phyloP scores from a whole-genome alignment of 441 rosid species.

The Eruca vesicaria region DNA sequence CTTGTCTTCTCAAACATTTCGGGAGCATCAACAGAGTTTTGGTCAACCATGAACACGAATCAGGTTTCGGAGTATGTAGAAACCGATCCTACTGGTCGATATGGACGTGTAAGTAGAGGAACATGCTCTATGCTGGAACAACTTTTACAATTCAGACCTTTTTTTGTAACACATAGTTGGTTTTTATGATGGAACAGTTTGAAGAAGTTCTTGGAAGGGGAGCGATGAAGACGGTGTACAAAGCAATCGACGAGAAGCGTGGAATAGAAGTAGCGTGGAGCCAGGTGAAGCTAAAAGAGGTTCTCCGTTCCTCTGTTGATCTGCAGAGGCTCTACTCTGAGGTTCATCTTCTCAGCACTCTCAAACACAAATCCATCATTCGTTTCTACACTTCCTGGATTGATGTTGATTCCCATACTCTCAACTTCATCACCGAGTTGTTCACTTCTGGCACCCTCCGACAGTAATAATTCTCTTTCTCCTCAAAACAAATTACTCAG shows the following conservation, averaged over 20 bases:
- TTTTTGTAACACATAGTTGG: slow-evolving; percentile 12
- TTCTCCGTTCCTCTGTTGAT: slow-evolving; percentile 62
- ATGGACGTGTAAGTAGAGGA: slow-evolving; percentile 68
- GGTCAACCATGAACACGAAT: slow-evolving; percentile 40
- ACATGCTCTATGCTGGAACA: background rate
- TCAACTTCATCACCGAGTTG: slow-evolving; percentile 75
- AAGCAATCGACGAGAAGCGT: slow-evolving; percentile 57
- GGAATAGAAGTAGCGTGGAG: slow-evolving; percentile 85
- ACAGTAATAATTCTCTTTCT: slow-evolving; percentile 42
- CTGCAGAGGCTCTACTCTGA: slow-evolving; percentile 70
- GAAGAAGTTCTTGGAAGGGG: slow-evolving; percentile 65
- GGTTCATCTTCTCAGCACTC: slow-evolving; percentile 71
- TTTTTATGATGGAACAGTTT: slow-evolving; percentile 38
- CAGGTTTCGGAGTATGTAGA: slow-evolving; percentile 50
- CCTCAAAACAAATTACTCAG: slow-evolving; percentile 9
- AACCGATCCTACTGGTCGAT: slow-evolving; percentile 77
- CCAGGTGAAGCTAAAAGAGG: slow-evolving; percentile 57
- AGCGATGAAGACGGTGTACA: slow-evolving; percentile 70
- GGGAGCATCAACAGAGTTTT: slow-evolving; percentile 27
- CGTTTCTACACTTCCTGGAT: slow-evolving; percentile 69
- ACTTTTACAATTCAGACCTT: background rate
- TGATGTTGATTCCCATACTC: slow-evolving; percentile 49
- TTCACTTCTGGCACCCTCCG: slow-evolving; percentile 76
- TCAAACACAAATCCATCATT: slow-evolving; percentile 61
- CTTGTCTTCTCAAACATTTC: slow-evolving; percentile 10